Conservation (phyloP, 768 basidiomycete species). For the Agrocybe chaxingu region DNA sequence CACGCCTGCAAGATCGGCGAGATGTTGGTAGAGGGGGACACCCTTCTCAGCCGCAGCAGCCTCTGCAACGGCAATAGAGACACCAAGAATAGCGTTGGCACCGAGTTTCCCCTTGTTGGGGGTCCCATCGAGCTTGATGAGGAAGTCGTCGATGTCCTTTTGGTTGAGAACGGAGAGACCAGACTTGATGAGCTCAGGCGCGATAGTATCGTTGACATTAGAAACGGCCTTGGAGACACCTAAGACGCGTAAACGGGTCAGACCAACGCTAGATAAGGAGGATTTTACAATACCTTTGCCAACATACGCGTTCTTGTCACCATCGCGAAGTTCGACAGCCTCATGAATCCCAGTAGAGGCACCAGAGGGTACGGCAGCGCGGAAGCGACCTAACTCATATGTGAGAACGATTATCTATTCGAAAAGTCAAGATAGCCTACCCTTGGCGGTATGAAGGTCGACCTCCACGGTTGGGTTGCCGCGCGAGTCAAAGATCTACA, state of each 20-base stretch:
- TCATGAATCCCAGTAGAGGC: constrained; percentile 98
- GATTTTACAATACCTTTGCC: constrained; percentile 75
- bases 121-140: constrained; percentile 97
- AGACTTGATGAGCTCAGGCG: constrained; percentile 82
- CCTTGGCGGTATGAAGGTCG: constrained; percentile 85
- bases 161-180: constrained; percentile 83
- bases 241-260: constrained; percentile 28
- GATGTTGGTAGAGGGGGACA: constrained; percentile 93
- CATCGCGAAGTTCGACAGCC: constrained; percentile 98
- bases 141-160: constrained; percentile 94
- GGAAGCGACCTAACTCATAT: constrained; percentile 70
- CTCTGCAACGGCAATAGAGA: constrained; percentile 92
- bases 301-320: constrained; percentile 87
- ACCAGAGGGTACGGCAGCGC: constrained; percentile 94
- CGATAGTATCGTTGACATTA: constrained; percentile 92
- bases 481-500: constrained; percentile 97
- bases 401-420: constrained; percentile 4
- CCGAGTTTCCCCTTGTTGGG: constrained; percentile 99
- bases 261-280: constrained; percentile 1
- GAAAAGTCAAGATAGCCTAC: constrained; percentile 33
- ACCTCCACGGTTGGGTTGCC: constrained; percentile 98
- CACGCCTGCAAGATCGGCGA: constrained; percentile 93
- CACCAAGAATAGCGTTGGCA: constrained; percentile 98
- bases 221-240: constrained; percentile 92
- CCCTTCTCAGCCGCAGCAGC: constrained; percentile 95